phyloP scores from a whole-genome alignment of 202 grass and related monocot species.

The Elaeis oleifera region DNA sequence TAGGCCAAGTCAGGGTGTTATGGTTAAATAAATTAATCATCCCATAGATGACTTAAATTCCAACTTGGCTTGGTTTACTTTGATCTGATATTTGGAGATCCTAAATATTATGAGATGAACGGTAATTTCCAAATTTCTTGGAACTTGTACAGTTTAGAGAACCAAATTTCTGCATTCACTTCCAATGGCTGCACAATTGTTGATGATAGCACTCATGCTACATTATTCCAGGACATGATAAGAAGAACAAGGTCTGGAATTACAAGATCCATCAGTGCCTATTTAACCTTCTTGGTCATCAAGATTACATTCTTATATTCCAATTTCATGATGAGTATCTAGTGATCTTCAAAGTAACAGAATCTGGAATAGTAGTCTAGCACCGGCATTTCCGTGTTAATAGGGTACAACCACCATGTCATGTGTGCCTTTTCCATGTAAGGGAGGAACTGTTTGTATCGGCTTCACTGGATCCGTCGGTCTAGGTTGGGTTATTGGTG shows the following conservation, averaged over 20 bases:
- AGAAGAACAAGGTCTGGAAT: slow-evolving; percentile 99
- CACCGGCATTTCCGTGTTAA: slow-evolving; percentile 80
- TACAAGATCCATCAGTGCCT: slow-evolving; percentile 92
- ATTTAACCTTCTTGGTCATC: slow-evolving; percentile 81
- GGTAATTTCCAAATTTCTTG: too few species aligned
- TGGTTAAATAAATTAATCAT: too few species aligned
- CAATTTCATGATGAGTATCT: slow-evolving; percentile 87
- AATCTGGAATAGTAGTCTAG: slow-evolving; percentile 98
- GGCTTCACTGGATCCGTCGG: slow-evolving; percentile 84
- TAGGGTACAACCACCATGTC: slow-evolving; percentile 91
- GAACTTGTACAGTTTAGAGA: too few species aligned
- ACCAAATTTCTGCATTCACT: too few species aligned
- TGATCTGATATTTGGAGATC: too few species aligned
- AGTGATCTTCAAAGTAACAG: slow-evolving; percentile 91
- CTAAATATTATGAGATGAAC: too few species aligned
- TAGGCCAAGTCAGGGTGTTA: too few species aligned
- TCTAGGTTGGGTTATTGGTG: slow-evolving; percentile 84
- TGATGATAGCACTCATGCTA: not conserved
- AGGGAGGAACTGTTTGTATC: slow-evolving; percentile 93
- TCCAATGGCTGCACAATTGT: too few species aligned
- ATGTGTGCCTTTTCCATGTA: slow-evolving; percentile 92
- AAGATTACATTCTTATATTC: slow-evolving; percentile 85
- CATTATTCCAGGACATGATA: slow-evolving; percentile 63
- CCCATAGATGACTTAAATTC: too few species aligned
- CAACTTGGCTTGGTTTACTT: too few species aligned